Percentiles rank a stretch among this genome's conserved stretches.
These are phyloP conservation scores for Apodospora peruviana DNA, from an alignment of 495 filamentous ascomycete species.

Conservation along the genomic window DNA sequence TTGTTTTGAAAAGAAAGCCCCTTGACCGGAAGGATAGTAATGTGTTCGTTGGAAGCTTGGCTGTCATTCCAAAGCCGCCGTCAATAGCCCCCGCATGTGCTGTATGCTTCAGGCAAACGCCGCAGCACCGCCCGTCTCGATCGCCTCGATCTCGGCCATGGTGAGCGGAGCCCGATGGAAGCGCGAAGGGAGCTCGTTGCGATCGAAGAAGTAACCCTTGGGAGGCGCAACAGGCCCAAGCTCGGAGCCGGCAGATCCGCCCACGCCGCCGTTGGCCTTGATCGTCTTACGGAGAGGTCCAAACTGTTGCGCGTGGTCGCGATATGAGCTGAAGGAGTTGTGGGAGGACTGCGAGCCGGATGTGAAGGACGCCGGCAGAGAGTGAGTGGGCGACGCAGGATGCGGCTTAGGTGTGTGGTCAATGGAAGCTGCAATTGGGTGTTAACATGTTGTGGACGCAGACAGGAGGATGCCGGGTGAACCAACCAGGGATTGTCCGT, in stretches of 20 bases:
- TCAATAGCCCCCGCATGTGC: background rate
- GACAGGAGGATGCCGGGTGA: background rate
- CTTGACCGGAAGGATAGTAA: too few relatives aligned
- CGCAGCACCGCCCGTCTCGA: constrained; percentile 82
- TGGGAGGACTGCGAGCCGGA: constrained; percentile 50
- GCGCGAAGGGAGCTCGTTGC: constrained; percentile 74
- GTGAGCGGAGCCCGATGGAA: constrained; percentile 72
- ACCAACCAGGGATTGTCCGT: constrained; percentile 71
- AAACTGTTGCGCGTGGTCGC: constrained; percentile 87
- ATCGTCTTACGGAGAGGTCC: constrained; percentile 69
- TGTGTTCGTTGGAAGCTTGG: too few relatives aligned
- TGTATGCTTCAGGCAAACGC: constrained; percentile 26
- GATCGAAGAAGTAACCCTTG: constrained; percentile 79
- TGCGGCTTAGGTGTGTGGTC: constrained; percentile 76
- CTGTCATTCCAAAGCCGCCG: too few relatives aligned
- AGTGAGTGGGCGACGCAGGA: constrained; percentile 50
- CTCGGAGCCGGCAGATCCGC: constrained; percentile 56
- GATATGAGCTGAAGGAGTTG: constrained; percentile 81
- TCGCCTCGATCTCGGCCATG: constrained; percentile 84
- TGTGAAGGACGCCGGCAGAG: constrained; percentile 58
- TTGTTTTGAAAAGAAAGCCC: too few relatives aligned
- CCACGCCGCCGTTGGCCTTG: constrained; percentile 50
- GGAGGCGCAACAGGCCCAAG: constrained; percentile 66
- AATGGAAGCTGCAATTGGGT: constrained; percentile 48
- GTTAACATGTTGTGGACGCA: background rate